Base-by-base conservation (phyloP, 2,329 filamentous ascomycete genomes). In the Aspergillus floridensis region DNA sequence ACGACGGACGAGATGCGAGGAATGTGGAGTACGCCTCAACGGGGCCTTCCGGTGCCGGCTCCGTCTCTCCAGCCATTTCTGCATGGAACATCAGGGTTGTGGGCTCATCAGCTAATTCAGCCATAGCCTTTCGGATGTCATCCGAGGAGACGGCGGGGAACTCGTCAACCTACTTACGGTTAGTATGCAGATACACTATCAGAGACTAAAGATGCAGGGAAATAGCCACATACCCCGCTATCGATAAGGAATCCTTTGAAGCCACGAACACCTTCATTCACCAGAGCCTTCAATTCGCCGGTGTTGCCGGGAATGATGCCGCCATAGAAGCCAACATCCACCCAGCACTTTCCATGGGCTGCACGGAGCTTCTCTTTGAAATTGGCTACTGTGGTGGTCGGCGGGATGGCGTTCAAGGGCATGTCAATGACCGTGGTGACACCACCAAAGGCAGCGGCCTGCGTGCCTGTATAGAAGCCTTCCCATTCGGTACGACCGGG, bases 61-160 rank as follows among this genome's bases (percentile, higher is more conserved):
- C 90, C 19, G 91, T 86, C 6, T 84, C 80, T 0, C 93, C 89
- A 0, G 91, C 88, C 92, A 97, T 98, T 77, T 99, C 95, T 58
- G 95, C 95, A 73, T 99, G 95, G 80, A 99, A 99, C 93, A 99
- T 98, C 68, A 98, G 86, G 0, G 92, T 96, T 2, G 95, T 98
- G 19, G 91, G 84, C 56, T 88, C 84, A 67, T 91, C 87, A 61
- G 90, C 90, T 62, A 99, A 84, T 50, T 89, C 90, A 31, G 81
- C 80, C 85, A 99, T 93, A 48, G 90, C 93, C 44, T 90, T 84
- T 1, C 84, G 81, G 59, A 98, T 90, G 74, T 98, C 95, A 14
- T 78, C 75, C 1, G 90, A 83, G 0, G 89, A 89, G n/a, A 98
- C 88, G 26, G 92, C 92, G 0, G 95, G 95, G 74, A 99, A 99